These are phyloP conservation scores for Arthonia radiata DNA, from an alignment of 495 filamentous ascomycete species.

Conservation along the genomic window DNA sequence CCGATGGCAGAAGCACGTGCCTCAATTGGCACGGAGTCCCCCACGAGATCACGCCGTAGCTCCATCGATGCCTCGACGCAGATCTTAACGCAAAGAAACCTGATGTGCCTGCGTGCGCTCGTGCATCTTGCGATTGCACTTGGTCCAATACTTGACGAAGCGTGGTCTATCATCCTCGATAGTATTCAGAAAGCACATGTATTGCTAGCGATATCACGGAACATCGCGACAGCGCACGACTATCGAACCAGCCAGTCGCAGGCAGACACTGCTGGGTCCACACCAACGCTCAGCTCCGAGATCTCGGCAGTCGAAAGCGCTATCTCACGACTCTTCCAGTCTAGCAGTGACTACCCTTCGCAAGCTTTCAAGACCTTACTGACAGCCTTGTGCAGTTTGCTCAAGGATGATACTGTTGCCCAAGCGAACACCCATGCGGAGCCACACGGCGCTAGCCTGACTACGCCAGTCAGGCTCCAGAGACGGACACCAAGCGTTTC, in stretches of 20 bases:
- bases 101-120: constrained; percentile 70
- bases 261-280: constrained; percentile 15
- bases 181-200: constrained; percentile 79
- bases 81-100: constrained; percentile 62
- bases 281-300: constrained; percentile 37
- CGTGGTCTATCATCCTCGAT: constrained; percentile 78
- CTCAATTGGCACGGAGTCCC: constrained; percentile 27
- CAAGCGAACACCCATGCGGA: constrained; percentile 12
- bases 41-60: constrained; percentile 26
- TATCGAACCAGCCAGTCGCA: constrained; percentile 8
- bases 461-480: constrained; percentile 9
- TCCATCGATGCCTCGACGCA: constrained; percentile 23
- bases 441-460: constrained; percentile 10
- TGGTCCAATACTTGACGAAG: constrained; percentile 57
- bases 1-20: no score
- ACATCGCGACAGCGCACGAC: constrained; percentile 3
- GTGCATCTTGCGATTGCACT: constrained; percentile 87
- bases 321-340: constrained; percentile 66
- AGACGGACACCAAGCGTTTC: constrained; percentile 22
- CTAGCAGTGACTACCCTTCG: constrained; percentile 67
- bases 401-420: constrained; percentile 26
- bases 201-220: constrained; percentile 36
- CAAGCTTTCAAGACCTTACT: constrained; percentile 57
- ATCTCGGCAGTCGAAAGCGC: constrained; percentile 77
- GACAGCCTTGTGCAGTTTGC: constrained; percentile 33